These are phyloP conservation scores for Aureobasidium sp. DNA, from an alignment of 2,329 filamentous ascomycete species.

Conservation along the genomic window DNA sequence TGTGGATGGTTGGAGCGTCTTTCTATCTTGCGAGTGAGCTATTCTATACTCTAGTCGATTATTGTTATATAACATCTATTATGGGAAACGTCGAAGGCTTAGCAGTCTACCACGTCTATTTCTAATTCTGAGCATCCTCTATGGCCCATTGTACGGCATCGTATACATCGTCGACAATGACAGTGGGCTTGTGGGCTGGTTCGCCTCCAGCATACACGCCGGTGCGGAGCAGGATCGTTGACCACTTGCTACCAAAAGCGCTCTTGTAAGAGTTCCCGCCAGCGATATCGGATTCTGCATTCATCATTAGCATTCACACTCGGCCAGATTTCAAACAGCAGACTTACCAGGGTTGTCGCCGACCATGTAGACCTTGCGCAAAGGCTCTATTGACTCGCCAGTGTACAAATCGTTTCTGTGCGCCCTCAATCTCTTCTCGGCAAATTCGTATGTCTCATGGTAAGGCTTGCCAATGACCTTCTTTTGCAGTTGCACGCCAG, in stretches of 20 bases:
- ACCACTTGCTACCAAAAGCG: slow-evolving; percentile 63
- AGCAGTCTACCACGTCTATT: not conserved
- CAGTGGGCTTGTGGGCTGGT: slow-evolving; percentile 56
- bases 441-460: slow-evolving; percentile 70
- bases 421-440: slow-evolving; percentile 62
- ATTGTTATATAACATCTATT: not conserved
- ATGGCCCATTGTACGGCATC: slow-evolving; percentile 73
- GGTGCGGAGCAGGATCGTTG: slow-evolving; percentile 68
- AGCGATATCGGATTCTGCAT: slow-evolving; percentile 72
- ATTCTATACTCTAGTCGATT: not conserved
- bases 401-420: slow-evolving; percentile 49
- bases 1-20: not conserved
- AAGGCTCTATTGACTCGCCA: slow-evolving; percentile 31
- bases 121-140: slow-evolving; percentile 40
- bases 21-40: not conserved
- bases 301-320: not conserved
- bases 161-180: slow-evolving; percentile 66
- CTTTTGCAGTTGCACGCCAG: slow-evolving; percentile 48
- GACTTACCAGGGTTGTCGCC: slow-evolving; percentile 49
- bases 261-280: slow-evolving; percentile 74
- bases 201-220: slow-evolving; percentile 61
- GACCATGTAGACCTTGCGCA: slow-evolving; percentile 84
- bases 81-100: not conserved
- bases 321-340: not conserved
- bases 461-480: slow-evolving; percentile 79